Conservation (phyloP, 2,329 filamentous ascomycete species). For the Phialocephala sp. region DNA sequence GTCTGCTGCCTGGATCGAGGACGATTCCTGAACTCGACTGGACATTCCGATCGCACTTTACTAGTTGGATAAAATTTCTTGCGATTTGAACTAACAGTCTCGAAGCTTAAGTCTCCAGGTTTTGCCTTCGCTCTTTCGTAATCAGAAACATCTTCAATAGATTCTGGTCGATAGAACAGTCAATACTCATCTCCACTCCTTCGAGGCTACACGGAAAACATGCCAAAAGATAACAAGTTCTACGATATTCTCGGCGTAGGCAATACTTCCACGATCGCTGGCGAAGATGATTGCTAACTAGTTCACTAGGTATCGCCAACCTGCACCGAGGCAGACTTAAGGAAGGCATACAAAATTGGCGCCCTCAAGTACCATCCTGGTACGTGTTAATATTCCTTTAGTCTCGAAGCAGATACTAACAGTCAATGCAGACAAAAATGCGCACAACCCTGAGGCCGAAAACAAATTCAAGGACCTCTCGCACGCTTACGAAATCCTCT, state of each 20-base stretch:
- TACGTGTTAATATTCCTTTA: constrained; percentile 52
- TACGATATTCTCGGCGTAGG: constrained; percentile 81
- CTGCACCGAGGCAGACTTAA: constrained; percentile 84
- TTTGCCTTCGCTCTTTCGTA: constrained; percentile 3
- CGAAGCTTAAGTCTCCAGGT: not conserved
- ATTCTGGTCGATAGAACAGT: constrained; percentile 9
- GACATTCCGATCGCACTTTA: not conserved
- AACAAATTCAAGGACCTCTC: constrained; percentile 99
- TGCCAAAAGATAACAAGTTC: constrained; percentile 80
- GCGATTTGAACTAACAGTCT: constrained; percentile 9
- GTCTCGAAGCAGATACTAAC: constrained; percentile 25
- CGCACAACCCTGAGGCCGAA: constrained; percentile 87
- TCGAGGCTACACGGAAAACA: constrained; percentile 49
- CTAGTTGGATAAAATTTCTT: not conserved
- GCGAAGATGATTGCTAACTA: constrained; percentile 39
- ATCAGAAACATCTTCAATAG: constrained; percentile 9
- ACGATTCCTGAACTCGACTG: not conserved
- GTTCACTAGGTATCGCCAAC: constrained; percentile 71
- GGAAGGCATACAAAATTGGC: constrained; percentile 86
- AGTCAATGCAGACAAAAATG: constrained; percentile 81
- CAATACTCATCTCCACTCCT: constrained; percentile 15
- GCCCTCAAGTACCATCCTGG: constrained; percentile 86
- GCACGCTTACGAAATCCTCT: constrained; percentile 93
- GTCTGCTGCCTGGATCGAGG: constrained; percentile 17
- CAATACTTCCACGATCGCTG: constrained; percentile 28